Percentiles rank a stretch among this genome's conserved stretches.
phyloP scores from a whole-genome alignment of 306 rosid genomes.

The Prunus fruticosa region DNA sequence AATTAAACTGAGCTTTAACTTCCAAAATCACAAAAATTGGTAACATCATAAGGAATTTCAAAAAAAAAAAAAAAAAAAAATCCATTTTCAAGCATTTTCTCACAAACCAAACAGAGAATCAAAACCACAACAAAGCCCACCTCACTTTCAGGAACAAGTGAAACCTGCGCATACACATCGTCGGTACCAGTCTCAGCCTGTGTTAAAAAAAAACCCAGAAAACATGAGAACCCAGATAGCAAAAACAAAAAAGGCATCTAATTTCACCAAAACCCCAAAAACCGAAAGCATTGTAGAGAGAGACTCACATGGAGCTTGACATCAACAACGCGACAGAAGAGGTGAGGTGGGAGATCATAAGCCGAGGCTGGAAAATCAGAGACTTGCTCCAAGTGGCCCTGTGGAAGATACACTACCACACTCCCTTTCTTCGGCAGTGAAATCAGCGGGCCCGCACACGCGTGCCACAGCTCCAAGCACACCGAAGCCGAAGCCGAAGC shows the following conservation, averaged over 20 bases:
- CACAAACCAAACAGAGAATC: constrained; percentile 15
- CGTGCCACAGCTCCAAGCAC: constrained; percentile 98
- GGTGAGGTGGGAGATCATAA: constrained; percentile 74
- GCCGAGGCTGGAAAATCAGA: constrained; percentile 64
- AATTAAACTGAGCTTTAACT: not conserved
- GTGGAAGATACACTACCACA: constrained; percentile 83
- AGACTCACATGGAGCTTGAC: constrained; percentile 84
- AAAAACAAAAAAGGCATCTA: constrained; percentile 15
- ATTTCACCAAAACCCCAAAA: constrained; percentile 10
- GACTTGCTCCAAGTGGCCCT: constrained; percentile 81
- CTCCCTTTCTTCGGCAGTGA: constrained; percentile 86
- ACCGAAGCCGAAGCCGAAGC: constrained; percentile 51
- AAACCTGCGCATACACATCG: constrained; percentile 86
- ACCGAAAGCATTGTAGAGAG: not conserved
- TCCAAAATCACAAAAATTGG: not conserved
- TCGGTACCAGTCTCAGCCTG: constrained; percentile 97
- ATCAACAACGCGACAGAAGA: constrained; percentile 89
- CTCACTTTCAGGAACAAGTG: constrained; percentile 85
- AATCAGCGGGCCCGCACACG: constrained; percentile 94
- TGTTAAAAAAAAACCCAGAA: constrained; percentile 7
- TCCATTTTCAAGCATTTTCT: constrained; percentile 17
- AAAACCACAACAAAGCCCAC: constrained; percentile 39
- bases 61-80: not conserved
- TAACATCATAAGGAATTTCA: not conserved
- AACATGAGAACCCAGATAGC: constrained; percentile 17